Evolutionary conservation across 352 stramenopile genomes (phyloP).

Genomic region (Elongisporangium senticosum): DNA sequence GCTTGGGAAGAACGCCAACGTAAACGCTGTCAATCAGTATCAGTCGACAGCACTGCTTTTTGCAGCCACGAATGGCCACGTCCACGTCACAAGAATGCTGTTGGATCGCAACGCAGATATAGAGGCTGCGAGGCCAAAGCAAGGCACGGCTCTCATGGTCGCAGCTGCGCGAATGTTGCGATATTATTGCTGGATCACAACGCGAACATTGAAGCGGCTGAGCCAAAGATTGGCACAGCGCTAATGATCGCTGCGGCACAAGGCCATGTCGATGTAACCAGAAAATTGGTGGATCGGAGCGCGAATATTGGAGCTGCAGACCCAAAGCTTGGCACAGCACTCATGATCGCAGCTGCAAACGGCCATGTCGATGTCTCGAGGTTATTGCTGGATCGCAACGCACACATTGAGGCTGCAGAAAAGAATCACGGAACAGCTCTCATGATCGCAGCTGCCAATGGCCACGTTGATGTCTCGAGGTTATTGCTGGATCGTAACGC

Average conservation of each 20-base stretch:
- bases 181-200: too few species aligned
- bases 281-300: too few species aligned
- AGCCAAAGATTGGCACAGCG: not conserved
- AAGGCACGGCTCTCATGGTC: not conserved
- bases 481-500: too few species aligned
- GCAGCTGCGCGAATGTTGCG: not conserved
- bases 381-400: too few species aligned
- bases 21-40: not conserved
- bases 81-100: not conserved
- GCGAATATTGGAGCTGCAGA: too few species aligned
- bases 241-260: not conserved
- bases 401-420: too few species aligned
- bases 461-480: too few species aligned
- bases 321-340: not conserved
- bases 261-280: too few species aligned
- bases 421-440: too few species aligned
- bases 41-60: not conserved
- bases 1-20: not conserved
- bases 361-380: too few species aligned
- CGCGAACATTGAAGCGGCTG: too few species aligned
- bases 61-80: not conserved
- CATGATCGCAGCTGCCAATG: too few species aligned
- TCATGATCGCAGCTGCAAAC: not conserved
- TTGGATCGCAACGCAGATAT: not conserved
- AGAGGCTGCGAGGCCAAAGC: not conserved